Evolutionary conservation across 495 filamentous ascomycete genomes (phyloP).

Genomic region (Acidomyces sp.): DNA sequence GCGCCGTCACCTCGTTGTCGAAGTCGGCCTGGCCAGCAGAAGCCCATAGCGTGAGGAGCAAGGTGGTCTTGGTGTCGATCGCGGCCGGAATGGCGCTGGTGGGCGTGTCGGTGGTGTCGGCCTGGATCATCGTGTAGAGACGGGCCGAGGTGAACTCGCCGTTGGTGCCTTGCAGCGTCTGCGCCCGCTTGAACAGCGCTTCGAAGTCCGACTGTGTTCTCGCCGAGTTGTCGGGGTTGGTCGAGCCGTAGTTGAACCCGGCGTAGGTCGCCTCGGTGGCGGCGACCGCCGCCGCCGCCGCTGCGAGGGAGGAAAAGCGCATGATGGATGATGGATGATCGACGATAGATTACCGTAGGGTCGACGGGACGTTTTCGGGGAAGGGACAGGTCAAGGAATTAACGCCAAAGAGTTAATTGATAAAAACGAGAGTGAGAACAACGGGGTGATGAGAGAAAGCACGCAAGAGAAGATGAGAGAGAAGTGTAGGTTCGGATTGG

Average conservation of each 20-base stretch:
- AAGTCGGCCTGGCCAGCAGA: slow-evolving; percentile 53
- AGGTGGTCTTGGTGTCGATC: slow-evolving; percentile 53
- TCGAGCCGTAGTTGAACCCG: slow-evolving; percentile 77
- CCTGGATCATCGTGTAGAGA: slow-evolving; percentile 52
- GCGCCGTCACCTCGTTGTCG: slow-evolving; percentile 54
- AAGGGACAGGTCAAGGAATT: no score
- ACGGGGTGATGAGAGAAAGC: no score
- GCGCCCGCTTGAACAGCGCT: slow-evolving; percentile 54
- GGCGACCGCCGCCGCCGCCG: slow-evolving; percentile 16
- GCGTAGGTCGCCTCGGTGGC: slow-evolving; percentile 32
- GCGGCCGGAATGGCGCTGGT: slow-evolving; percentile 67
- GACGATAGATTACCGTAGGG: not conserved
- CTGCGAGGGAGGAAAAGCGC: slow-evolving; percentile 18
- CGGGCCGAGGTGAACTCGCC: slow-evolving; percentile 60
- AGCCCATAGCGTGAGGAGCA: slow-evolving; percentile 69
- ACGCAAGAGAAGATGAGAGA: no score
- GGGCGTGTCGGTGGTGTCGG: slow-evolving; percentile 42
- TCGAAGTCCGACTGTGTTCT: slow-evolving; percentile 56
- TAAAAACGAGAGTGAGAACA: no score
- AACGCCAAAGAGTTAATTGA: no score
- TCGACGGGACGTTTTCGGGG: not conserved
- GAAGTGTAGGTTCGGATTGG: no score
- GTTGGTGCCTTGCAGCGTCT: slow-evolving; percentile 51
- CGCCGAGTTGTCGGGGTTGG: slow-evolving; percentile 45
- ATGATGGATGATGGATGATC: slow-evolving; percentile 5